Conservation (phyloP, 1,284 basidiomycete species). For the Malassezia psittaci region DNA sequence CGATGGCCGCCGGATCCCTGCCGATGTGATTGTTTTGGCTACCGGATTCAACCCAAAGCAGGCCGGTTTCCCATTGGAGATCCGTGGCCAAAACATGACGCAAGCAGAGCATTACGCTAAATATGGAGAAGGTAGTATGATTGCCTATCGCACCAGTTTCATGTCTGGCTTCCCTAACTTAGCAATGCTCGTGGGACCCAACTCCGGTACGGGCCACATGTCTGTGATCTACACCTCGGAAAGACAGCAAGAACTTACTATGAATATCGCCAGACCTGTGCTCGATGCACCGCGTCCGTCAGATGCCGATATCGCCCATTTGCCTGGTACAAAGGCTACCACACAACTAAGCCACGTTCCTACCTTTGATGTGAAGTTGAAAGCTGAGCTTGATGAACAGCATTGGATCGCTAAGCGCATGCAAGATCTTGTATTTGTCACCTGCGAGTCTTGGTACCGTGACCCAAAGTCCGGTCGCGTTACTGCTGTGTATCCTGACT, state of each 20-base stretch:
- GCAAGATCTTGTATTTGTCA: slow-evolving; percentile 30
- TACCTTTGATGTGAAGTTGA: slow-evolving; percentile 32
- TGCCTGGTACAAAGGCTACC: slow-evolving; percentile 19
- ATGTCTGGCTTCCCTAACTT: slow-evolving; percentile 41
- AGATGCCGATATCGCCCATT: slow-evolving; percentile 22
- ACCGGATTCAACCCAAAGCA: slow-evolving; percentile 34
- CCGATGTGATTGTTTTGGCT: slow-evolving; percentile 44
- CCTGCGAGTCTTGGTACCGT: slow-evolving; percentile 40
- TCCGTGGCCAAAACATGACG: slow-evolving; percentile 25
- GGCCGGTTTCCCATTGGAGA: slow-evolving; percentile 33
- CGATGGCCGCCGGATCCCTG: slow-evolving; percentile 33
- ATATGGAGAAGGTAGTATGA: slow-evolving; percentile 31
- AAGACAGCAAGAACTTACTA: slow-evolving; percentile 27
- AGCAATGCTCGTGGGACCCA: slow-evolving; percentile 34
- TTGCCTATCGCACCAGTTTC: slow-evolving; percentile 35
- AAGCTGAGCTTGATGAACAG: slow-evolving; percentile 38
- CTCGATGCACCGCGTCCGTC: slow-evolving; percentile 23
- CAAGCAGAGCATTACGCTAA: slow-evolving; percentile 33
- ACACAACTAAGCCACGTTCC: slow-evolving; percentile 18
- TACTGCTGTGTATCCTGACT: slow-evolving; percentile 38
- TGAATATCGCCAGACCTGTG: slow-evolving; percentile 28
- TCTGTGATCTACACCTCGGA: slow-evolving; percentile 38
- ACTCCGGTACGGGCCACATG: slow-evolving; percentile 40
- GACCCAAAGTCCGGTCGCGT: slow-evolving; percentile 29
- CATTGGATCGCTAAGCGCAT: slow-evolving; percentile 37